Evolutionary conservation across 176 grass and related monocot genomes (phyloP).

Genomic region (Aechmea fasciata): DNA sequence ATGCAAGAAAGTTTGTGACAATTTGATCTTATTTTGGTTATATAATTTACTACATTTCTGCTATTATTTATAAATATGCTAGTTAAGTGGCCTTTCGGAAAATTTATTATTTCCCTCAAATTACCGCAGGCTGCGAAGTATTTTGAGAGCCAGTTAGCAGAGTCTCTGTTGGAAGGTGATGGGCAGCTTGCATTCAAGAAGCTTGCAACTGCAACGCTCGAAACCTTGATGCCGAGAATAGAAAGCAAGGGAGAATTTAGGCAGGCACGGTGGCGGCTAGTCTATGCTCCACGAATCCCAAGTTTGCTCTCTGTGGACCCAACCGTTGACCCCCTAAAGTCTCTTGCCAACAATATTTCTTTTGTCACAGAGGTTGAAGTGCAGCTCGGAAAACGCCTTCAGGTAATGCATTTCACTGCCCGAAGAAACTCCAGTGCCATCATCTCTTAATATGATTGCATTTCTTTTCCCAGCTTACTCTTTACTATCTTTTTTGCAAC

Average conservation of each 20-base stretch:
- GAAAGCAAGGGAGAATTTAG: slow-evolving; percentile 96
- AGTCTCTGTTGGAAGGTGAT: slow-evolving; percentile 83
- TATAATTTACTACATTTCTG: background rate
- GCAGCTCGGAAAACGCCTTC: slow-evolving; percentile 81
- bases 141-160: slow-evolving; percentile 85
- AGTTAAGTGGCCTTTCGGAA: background rate
- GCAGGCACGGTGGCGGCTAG: slow-evolving; percentile 85
- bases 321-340: slow-evolving; percentile 87
- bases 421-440: background rate
- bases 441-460: background rate
- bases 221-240: slow-evolving; percentile 94
- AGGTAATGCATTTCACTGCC: slow-evolving; percentile 30
- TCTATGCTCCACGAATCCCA: slow-evolving; percentile 86
- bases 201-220: slow-evolving; percentile 83
- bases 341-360: slow-evolving; percentile 90
- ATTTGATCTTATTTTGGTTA: too few relatives aligned
- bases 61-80: background rate
- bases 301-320: slow-evolving; percentile 93
- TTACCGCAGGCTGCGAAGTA: slow-evolving; percentile 76
- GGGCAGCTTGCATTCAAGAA: slow-evolving; percentile 97
- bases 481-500: background rate
- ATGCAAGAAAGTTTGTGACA: too few relatives aligned
- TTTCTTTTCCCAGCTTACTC: background rate
- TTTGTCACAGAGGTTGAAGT: slow-evolving; percentile 96
- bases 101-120: background rate